A percentile compares a stretch with the other conserved stretches of the same genome.
Conservation (phyloP, 768 basidiomycete species). For the Russula earlei region DNA sequence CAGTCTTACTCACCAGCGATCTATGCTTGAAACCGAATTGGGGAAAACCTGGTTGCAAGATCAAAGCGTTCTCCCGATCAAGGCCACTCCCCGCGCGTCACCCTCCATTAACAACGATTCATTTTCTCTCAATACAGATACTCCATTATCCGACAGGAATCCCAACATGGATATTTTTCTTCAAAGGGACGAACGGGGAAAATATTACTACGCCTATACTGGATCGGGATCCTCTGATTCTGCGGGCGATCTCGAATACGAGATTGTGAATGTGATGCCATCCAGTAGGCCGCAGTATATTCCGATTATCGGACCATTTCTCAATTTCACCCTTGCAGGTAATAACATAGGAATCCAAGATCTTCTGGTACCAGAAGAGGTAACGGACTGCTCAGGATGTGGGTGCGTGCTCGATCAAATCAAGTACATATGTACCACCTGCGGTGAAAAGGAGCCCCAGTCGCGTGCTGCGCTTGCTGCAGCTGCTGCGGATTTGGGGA, state of each 20-base stretch:
- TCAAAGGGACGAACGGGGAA: slow-evolving; percentile 10
- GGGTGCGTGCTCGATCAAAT: slow-evolving; percentile 66
- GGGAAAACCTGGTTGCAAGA: slow-evolving; percentile 13
- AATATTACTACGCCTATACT: slow-evolving; percentile 3
- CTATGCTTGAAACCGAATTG: slow-evolving; percentile 2
- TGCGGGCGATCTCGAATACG: slow-evolving; percentile 11
- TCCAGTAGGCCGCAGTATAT: background rate
- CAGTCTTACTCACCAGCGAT: background rate
- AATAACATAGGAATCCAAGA: slow-evolving; percentile 28
- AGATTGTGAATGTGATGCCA: background rate
- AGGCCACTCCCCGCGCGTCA: background rate
- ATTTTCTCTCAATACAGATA: slow-evolving; percentile 17
- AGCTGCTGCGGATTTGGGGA: slow-evolving; percentile 36
- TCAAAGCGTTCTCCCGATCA: background rate
- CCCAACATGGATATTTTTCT: slow-evolving; percentile 11
- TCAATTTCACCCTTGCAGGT: background rate
- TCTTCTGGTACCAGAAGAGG: slow-evolving; percentile 45
- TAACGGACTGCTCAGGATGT: slow-evolving; percentile 81
- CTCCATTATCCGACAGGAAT: slow-evolving; percentile 5
- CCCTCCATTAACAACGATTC: slow-evolving; percentile 15
- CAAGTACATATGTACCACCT: slow-evolving; percentile 83
- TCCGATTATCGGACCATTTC: background rate
- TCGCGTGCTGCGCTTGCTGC: slow-evolving; percentile 17
- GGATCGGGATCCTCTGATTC: slow-evolving; percentile 7
- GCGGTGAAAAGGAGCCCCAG: slow-evolving; percentile 63